Base-by-base conservation (phyloP, 495 filamentous ascomycete genomes). In the Xylaria bambusicola region DNA sequence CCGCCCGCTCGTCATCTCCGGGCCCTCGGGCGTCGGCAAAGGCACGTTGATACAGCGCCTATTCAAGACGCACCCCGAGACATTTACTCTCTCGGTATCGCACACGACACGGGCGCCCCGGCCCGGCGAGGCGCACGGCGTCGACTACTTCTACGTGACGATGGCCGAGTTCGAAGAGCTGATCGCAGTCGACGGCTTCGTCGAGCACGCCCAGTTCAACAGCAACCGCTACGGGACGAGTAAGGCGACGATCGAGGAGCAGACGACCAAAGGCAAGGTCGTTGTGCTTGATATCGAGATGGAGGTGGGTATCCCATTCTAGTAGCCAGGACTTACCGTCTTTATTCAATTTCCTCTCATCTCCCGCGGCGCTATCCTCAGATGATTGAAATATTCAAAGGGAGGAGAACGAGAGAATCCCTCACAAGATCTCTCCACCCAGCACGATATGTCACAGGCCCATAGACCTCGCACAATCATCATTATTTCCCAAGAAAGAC, bases 231-330 rank as follows among this genome's bases (percentile, higher is more conserved):
- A 97, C 73, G 93, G 93, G 20, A 98, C 93, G 6, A 88, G 84
- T 62, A 82, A 89, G 50, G 77, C 81, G 62, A 90, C 90, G 4
- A 87, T 97, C 59, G 82, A 86, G 73, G 82, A 90, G 57, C 84
- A 94, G 61, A 81, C 82, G 6, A 82, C 82, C 60, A 82, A 86
- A 72, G 88, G 88, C 21, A 77, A 78, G 66, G 80, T 83, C 3
- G 88, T 87, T 54, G 82, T 91, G 26, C 73, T 92, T 60, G 88
- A 98, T 73, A 98, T 97, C 70, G 94, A 97, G 80, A 93, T 97
- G 87, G 92, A 97, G 85, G 68, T 68, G 47, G 55, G 62, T 84
- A 10, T 33, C 10, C 10, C 27, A 23, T 35, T 12, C 12, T 7
- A 13, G 41, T 10, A 13, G 4, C 24, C 15, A 8, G n/a, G n/a